Evolutionary conservation across 2,329 filamentous ascomycete genomes (phyloP), one percentile per base, ranked within the genome.

Genomic region (Fusarium palustre): DNA sequence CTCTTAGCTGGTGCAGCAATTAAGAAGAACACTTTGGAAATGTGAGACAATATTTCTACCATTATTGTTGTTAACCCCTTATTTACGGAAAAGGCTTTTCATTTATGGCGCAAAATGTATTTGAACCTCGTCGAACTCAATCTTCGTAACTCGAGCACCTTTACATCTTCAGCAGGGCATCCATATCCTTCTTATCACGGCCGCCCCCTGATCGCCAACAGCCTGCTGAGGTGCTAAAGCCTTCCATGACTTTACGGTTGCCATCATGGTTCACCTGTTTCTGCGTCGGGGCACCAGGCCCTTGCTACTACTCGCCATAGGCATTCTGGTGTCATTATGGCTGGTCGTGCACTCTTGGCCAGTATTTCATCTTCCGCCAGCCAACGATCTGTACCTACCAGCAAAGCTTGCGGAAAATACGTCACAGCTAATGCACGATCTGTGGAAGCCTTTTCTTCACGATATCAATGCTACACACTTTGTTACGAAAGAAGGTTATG

Each of bases 381-480:
- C 36, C 20, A 22, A 11, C 7, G 33, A 34, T 7, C 33, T 34
- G 15, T 12, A 6, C 8, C 12, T 31, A 10, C 25, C 53, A 16
- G 31, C 34, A 10, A 39, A 25, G 12, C 25, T 63, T 3, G 60
- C 42, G 7, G 31, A 47, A 16, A 47, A 64, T 22, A 64, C 60
- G 7, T 46, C 60, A 4, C 4, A 49, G 7, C n/a, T 64, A 7
- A 64, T 64, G 50, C 60, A 64, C 11, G 30, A 64, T 8, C 22
- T 64, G 13, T 64, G 60, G 68, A 64, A 69, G 41, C 55, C 70
- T 4, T 61, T 71, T 15, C 64, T 71, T 7, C 50, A 67, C n/a
- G 66, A 71, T 36, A 34, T 68, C 6, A 67, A 68, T 33, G 31
- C 49, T 7, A 48, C 36, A 8, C 16, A 18, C 15, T 63, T 63